Base-by-base conservation (phyloP, 1,284 basidiomycete species). In the Cryptococcus depauperatus region DNA sequence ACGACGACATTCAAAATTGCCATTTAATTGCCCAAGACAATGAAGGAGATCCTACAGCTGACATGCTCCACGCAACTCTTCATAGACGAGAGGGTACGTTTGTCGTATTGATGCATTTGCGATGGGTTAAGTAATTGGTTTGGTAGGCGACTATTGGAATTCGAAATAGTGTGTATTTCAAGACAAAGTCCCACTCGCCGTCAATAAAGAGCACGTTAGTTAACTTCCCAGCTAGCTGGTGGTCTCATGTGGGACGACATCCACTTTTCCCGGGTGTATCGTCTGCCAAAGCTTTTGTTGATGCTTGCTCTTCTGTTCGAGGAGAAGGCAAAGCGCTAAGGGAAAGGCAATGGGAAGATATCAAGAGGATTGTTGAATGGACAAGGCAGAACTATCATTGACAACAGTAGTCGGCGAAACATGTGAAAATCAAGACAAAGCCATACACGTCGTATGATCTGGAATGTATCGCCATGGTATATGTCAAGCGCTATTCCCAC, bases 141-240 rank as follows among this genome's bases (percentile, higher is more conserved):
- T 13, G 34, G 8, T 45, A 66, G 64, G 65, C 10, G 69, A 71
- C 43, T 68, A 69, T 45, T 68, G 64, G 65, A 71, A 71, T 48
- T 68, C 65, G 8, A 71, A 69, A 47, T 71, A 68, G 68, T 68
- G 37, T 21, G 64, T 60, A 14, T 9, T 41, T 7, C 19, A 34
- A 21, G 11, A 21, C 14, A 19, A 16, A 21, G 18, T 26, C 26
- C 29, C 21, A 18, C 35, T 1, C n/a, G n/a, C n/a, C n/a, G n/a
- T n/a, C n/a, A n/a, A n/a, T n/a, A n/a, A n/a, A n/a, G n/a, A n/a
- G n/a, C n/a, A n/a, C n/a, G n/a, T n/a, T n/a, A n/a, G n/a, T n/a
- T n/a, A n/a, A n/a, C n/a, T n/a, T n/a, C n/a, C n/a, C n/a, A n/a
- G n/a, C 28, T 33, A 69, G 67, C 53, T 70, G 68, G 68, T 62